Base-by-base conservation (phyloP, 2,329 filamentous ascomycete species). In the Apiospora sp. region DNA sequence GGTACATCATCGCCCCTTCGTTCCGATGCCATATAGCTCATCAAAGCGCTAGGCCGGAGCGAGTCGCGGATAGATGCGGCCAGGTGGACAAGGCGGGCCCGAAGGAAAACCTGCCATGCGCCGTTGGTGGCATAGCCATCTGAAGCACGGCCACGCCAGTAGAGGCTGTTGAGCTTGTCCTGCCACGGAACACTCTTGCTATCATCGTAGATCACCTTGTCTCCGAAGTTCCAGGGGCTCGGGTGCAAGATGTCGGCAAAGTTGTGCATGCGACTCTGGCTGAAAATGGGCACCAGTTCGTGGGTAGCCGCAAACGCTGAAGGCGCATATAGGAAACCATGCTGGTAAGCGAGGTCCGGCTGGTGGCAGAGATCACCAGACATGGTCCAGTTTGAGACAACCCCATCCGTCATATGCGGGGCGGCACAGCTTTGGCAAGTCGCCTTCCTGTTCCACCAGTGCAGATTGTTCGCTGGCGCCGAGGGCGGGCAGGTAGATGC, bases 11-110 rank as follows among this genome's bases (percentile, higher is more conserved):
- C 49, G 8, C 13, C 34, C n/a, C 34, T 34, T 10, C 34, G 58
- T 12, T 37, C 58, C 37, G 72, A 64, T 2, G 67, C 71, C 8
- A 75, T 69, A 27, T 74, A 54, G 49, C 73, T 72, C 44, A 75
- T 58, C 48, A 75, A 51, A 7, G 71, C 74, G 30, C 68, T 72
- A 10, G 72, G 67, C 7, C 72, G 41, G 70, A 75, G 58, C 37
- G 72, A 64, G 41, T 73, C 48, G 34, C 72, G 72, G 5, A 74
- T 70, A 12, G 70, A 69, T 12, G 89, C 89, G 34, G 88, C 80
- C 82, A 89, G 85, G 61, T 86, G 81, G 10, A 91, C 84, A 74
- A 92, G 88, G 13, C 90, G 86, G 71, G 91, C 90, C 7, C 90
- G 85, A 46, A 91, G 85, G 74, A 91, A 91, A 0, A 85, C 85